Conservation (phyloP, 1,284 basidiomycete genomes). For the Tylopilus orsonianus region DNA sequence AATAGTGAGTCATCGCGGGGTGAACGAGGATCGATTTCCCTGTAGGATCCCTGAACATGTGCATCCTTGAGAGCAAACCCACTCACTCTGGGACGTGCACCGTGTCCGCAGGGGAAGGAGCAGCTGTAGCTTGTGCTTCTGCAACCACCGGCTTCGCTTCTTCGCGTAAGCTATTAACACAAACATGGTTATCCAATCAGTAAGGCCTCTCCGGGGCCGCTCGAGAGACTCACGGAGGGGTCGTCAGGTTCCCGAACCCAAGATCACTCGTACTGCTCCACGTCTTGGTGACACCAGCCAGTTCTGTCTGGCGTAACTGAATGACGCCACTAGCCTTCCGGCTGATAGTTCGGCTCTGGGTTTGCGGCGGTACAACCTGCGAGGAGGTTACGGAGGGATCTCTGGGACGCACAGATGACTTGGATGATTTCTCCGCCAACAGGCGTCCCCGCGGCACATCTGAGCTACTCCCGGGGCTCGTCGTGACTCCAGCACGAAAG, state of each 20-base stretch:
- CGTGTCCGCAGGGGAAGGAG: conserved; percentile 30
- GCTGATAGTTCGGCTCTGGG: conserved; percentile 25
- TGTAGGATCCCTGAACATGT: conserved; percentile 10
- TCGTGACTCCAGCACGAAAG: conserved; percentile 6
- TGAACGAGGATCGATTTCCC: conserved; percentile 35
- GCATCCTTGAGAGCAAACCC: neutral
- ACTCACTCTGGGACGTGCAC: conserved; percentile 29
- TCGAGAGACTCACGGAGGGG: conserved; percentile 20
- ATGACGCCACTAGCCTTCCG: conserved; percentile 27
- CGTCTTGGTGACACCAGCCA: conserved; percentile 34
- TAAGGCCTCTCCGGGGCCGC: neutral
- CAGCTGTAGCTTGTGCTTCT: conserved; percentile 12
- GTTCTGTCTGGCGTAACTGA: conserved; percentile 31
- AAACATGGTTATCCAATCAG: neutral
- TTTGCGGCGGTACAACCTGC: conserved; percentile 15
- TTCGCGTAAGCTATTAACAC: conserved; percentile 27
- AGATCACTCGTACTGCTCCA: conserved; percentile 30
- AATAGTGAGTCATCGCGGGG: conserved; percentile 33
- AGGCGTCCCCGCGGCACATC: conserved; percentile 21
- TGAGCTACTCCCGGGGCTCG: conserved; percentile 21
- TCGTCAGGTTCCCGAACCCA: conserved; percentile 20
- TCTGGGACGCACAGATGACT: conserved; percentile 25
- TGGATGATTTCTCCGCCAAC: conserved; percentile 23
- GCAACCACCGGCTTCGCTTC: conserved; percentile 32
- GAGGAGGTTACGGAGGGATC: conserved; percentile 30